Base-by-base conservation (phyloP, 2,329 filamentous ascomycete genomes). In the Paraconiothyrium sp. region DNA sequence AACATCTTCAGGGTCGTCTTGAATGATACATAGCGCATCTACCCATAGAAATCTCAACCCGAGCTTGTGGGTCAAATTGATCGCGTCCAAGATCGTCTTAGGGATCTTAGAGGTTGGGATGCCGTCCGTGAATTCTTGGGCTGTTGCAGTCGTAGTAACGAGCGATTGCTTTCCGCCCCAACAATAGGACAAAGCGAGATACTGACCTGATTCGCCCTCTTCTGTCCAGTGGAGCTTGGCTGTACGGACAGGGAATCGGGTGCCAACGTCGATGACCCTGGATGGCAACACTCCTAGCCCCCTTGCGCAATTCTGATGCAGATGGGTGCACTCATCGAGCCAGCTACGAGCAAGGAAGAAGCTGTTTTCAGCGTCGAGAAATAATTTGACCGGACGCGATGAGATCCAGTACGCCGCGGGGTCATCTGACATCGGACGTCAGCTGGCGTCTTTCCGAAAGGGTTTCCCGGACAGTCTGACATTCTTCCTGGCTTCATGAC, bases 21-120 rank as follows among this genome's bases (percentile, higher is more conserved):
- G 64, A 16, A 67, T 63, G 32, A 68, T 68, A 35, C 66, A 68
- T 16, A 67, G 54, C 24, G 37, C 49, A 34, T 68, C 66, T 8
- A 67, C 61, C 66, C 66, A 68, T 9, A 67, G 48, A 46, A 61
- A 67, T 10, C 57, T 49, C 11, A 63, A 16, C 3, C 60, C 60
- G 1, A 67, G 34, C 43, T 52, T 59, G 11, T 30, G 49, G 9
- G 59, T 48, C 7, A 54, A n/a, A 10, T 47, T 51, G 10, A 68
- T 68, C 11, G 66, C 66, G 22, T 66, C 60, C 34, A 58, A 54
- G 39, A 68, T 50, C 14, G 59, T 65, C 32, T 54, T 54, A 3
- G 66, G 66, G 8, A 67, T 37, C 9, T 37, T 39, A 3, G 48
- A 48, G 14, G 60, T 54, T 10, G 34, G 51, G 24, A 61, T 58